Evolutionary conservation across 768 basidiomycete species (phyloP), one percentile per base, ranked within the genome.

Genomic region (Paxillus rubicundulus): DNA sequence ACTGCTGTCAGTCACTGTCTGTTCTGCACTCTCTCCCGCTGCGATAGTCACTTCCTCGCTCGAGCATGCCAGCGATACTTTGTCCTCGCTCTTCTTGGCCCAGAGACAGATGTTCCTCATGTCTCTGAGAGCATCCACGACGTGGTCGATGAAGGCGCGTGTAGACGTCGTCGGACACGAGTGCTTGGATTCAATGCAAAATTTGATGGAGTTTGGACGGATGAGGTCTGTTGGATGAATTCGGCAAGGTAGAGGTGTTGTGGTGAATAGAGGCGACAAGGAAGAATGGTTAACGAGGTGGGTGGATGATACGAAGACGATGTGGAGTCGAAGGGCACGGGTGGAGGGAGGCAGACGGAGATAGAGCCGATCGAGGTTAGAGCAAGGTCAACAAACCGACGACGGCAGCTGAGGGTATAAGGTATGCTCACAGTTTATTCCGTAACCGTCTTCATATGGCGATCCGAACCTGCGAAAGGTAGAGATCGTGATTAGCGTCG

Each of bases 141-240:
- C 70, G 20, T 81, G 79, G 42, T 74, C 63, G 60, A 87, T 85
- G 66, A 96, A 89, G 21, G 53, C 50, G 8, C 74, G 67, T 13
- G 92, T 96, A 16, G 89, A 89, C 16, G 93, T 95, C 16, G 71
- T 62, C 4, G 77, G 63, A 54, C 77, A 82, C 5, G 87, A 87
- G 54, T 77, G 72, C 68, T 98, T 98, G 41, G 88, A 91, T 67
- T 98, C 96, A 64, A 97, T 84, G 2, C 96, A 94, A 71, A 97
- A 94, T 69, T 93, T 95, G 64, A 98, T 76, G 52, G 84, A 75
- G 39, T 85, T 72, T 13, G 86, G 82, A 13, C 86, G 91, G 51
- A 89, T 81, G 52, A 96, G 80, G 69, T 97, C 95, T 96, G 59
- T 20, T 14, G 45, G 18, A 24, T 21, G 21, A 24, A 36, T 39